Evolutionary conservation across 2,329 filamentous ascomycete species (phyloP), one percentile per base, ranked within the genome.

Genomic region (Beauveria medogensis): DNA sequence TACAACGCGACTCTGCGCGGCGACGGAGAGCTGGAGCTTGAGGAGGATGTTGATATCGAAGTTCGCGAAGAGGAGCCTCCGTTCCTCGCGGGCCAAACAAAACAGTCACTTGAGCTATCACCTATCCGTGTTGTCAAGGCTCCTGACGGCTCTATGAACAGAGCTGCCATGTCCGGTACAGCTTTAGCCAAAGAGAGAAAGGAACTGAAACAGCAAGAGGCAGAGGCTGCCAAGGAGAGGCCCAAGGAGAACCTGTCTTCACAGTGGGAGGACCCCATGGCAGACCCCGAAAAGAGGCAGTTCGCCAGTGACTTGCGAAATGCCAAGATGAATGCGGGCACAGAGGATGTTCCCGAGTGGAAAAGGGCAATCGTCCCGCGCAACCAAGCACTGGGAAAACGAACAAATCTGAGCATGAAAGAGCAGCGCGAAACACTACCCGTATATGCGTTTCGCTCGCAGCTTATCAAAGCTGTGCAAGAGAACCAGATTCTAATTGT

Each of bases 201-300:
- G 71, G 94, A 99, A 63, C 68, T 97, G 66, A 86, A 91, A 63
- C 91, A 96, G 69, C 89, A 95, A 70, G 93, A 99, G 74, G 86
- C 85, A 0, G 89, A 95, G 63, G 91, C 75, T 78, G 78, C 79
- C 2, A 88, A 91, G 24, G 86, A 94, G 63, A 86, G 90, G 65
- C 82, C 86, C 0, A 89, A 92, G 68, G 89, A 94, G 37, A 92
- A 97, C 68, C 78, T 99, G 3, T 86, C 88, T 57, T 86, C 90
- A 14, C 92, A 97, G 73, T 99, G 95, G 95, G 89, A 97, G 62
- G 94, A 99, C 72, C 94, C 94, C 0, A 96, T 99, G 92, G 88
- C 91, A 16, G 85, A 87, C 26, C 88, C 91, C 2, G 89, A 94
- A 65, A 85, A 92, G 71, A 83, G 89, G 60, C 88, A 94, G 65